Evolutionary conservation across 805 yeast species (phyloP).

Genomic region (Torulaspora franciscae): DNA sequence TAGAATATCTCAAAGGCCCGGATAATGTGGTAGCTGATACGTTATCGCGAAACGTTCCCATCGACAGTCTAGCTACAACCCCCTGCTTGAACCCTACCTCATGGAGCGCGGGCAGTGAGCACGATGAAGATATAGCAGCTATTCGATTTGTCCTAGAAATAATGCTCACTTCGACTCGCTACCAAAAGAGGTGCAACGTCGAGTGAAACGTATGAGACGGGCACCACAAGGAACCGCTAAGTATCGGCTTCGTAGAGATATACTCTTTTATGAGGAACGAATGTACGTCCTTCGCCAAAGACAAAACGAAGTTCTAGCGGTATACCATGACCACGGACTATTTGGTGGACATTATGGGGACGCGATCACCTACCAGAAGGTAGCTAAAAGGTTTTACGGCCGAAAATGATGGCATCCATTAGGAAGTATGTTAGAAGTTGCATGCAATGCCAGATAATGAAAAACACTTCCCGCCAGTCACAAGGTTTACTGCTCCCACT

Average conservation of each 20-base stretch:
- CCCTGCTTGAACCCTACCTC: too few species aligned
- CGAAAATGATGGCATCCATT: neutral
- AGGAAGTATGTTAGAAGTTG: neutral
- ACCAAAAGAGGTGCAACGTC: neutral
- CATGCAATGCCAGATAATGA: constrained; percentile 3
- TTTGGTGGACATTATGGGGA: constrained; percentile 1
- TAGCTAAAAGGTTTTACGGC: neutral
- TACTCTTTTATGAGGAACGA: neutral
- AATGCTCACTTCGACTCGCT: neutral
- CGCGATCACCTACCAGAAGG: neutral
- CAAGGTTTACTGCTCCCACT: neutral
- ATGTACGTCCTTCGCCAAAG: neutral
- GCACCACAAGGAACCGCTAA: neutral
- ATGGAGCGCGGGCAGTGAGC: too few species aligned
- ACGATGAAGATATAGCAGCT: too few species aligned
- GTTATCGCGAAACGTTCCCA: too few species aligned
- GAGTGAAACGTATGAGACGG: neutral
- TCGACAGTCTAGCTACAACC: too few species aligned
- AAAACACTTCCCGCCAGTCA: neutral
- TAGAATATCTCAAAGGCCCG: too few species aligned
- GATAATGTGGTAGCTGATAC: too few species aligned
- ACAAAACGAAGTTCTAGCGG: neutral
- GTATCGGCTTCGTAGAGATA: neutral
- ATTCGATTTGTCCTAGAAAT: too few species aligned
- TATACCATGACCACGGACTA: neutral